Base-by-base conservation (phyloP, 306 rosid genomes). In the Boehmeria nivea region DNA sequence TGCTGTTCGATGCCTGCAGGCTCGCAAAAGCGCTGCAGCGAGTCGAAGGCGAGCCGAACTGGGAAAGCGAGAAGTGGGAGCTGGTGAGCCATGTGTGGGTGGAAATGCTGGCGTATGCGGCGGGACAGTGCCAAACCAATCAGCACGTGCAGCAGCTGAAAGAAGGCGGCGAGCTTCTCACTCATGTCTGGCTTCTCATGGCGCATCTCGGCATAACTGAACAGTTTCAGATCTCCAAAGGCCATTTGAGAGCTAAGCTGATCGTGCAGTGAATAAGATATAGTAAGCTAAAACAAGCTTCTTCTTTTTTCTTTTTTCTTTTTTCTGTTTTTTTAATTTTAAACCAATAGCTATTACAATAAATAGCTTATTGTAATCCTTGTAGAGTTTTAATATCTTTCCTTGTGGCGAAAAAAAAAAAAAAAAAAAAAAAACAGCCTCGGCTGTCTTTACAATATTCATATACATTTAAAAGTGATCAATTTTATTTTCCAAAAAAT, bases 121-220 rank as follows among this genome's bases (percentile, higher is more conserved):
- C 61, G 0, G 49, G 4, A 26, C 72, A 36, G 2, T 71, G 66
- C 12, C 7, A 6, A 2, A 22, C 65, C 50, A 57, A 7, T 9
- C 15, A 71, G 0, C 76, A 64, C 6, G 61, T 43, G 43, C 20
- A 23, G 25, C 50, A 43, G 9, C 57, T 64, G 10, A 44, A 60
- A 9, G 25, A 54, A 3, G 76, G 70, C 0, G 70, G 70, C 0
- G 59, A 43, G 40, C 21, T 70, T 23, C 44, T 63, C 11, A 42
- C 76, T 43, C 76, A 57, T 57, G 61, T 70, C 3, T 70, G 76
- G 76, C 61, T 70, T 51, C 65, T 70, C 8, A 67, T 67, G 72
- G 66, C 72, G 6, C 72, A 67, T 67, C 54, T 59, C 22, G 72
- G 72, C 34, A 10, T 65, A 2, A 65, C 70, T 3, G 47, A 65